phyloP scores from a whole-genome alignment of 441 rosid species.

The Mallotus repandus region DNA sequence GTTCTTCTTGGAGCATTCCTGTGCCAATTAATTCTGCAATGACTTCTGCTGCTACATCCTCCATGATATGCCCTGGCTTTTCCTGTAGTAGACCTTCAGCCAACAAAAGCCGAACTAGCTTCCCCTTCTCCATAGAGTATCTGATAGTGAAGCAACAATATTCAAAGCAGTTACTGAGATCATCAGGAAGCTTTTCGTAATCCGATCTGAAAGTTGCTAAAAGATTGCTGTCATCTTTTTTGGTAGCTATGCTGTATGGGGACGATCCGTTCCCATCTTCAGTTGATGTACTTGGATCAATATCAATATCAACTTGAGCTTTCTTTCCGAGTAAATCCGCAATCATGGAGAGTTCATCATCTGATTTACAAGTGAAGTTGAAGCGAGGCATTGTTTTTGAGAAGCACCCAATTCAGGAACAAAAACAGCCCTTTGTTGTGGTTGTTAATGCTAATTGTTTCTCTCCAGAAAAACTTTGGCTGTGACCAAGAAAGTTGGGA shows the following conservation, averaged over 20 bases:
- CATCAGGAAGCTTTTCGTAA: slow-evolving; percentile 17
- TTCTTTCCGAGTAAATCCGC: slow-evolving; percentile 7
- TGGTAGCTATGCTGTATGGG: not conserved
- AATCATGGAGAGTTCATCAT: not conserved
- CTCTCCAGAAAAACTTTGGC: too few relatives aligned
- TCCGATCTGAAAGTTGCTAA: not conserved
- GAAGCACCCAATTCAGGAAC: not conserved
- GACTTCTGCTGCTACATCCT: slow-evolving; percentile 10
- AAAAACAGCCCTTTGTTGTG: not conserved
- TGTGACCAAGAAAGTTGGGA: too few relatives aligned
- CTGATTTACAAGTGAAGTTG: not conserved
- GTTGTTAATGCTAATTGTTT: not conserved
- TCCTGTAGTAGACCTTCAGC: slow-evolving; percentile 18
- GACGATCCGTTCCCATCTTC: not conserved
- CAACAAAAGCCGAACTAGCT: slow-evolving; percentile 14
- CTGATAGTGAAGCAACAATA: not conserved
- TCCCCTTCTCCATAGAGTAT: not conserved
- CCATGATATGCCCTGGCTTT: slow-evolving; percentile 13
- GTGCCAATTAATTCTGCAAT: not conserved
- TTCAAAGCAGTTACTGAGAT: slow-evolving; percentile 8
- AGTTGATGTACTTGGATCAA: not conserved
- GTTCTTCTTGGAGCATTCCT: slow-evolving; percentile 1
- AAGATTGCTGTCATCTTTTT: not conserved
- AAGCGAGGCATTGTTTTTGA: slow-evolving; percentile 14
- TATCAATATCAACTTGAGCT: slow-evolving; percentile 1